phyloP scores from a whole-genome alignment of 495 filamentous ascomycete species.

The Neurospora sublineolata region DNA sequence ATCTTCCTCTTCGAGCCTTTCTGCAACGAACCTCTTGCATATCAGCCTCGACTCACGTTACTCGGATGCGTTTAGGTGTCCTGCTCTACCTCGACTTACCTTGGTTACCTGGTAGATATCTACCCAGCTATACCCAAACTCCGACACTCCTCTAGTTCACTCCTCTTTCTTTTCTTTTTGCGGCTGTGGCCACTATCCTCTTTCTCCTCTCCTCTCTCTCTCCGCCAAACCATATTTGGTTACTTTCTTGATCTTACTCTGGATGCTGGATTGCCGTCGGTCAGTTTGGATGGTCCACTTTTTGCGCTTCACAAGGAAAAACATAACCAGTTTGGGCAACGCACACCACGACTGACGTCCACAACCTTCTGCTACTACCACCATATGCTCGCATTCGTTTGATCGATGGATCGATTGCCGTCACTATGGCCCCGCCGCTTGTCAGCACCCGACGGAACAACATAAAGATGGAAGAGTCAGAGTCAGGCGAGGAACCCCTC shows the following conservation, averaged over 20 bases:
- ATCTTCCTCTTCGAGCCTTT: not conserved
- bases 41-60: not conserved
- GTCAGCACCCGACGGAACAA: not conserved
- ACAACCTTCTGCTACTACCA: not conserved
- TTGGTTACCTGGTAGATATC: not conserved
- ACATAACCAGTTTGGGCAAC: not conserved
- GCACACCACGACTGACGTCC: not conserved
- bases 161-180: not conserved
- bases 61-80: not conserved
- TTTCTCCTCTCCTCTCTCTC: not conserved
- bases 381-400: not conserved
- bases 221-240: not conserved
- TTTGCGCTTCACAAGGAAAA: not conserved
- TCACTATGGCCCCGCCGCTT: conserved; percentile 10
- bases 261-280: not conserved
- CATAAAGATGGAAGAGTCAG: not conserved
- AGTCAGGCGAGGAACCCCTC: conserved; percentile 15
- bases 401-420: not conserved
- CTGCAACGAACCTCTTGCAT: not conserved
- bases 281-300: not conserved
- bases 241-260: not conserved
- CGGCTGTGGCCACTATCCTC: not conserved
- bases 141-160: not conserved
- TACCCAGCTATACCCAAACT: not conserved
- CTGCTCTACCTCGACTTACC: not conserved